A percentile compares a stretch with the other conserved stretches of the same genome.
Evolutionary conservation across 106 monocot species (phyloP).

Genomic region (Acorus calamus): DNA sequence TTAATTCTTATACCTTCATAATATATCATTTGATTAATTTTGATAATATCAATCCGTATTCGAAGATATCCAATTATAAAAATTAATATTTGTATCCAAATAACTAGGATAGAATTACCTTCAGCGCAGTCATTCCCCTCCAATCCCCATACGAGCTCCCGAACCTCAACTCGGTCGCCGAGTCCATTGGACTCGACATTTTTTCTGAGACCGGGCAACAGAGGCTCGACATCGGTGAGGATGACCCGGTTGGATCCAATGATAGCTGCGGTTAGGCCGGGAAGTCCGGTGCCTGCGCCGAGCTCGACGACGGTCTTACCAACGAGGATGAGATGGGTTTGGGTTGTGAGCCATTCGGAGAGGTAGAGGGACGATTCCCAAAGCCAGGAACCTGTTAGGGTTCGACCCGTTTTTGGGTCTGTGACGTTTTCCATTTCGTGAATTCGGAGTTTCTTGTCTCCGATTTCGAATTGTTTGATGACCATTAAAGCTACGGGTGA

Average conservation of each 20-base stretch:
- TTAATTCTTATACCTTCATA: too few species aligned
- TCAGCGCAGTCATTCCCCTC: background rate
- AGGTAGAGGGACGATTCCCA: slow-evolving; percentile 42
- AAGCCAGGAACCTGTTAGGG: slow-evolving; percentile 42
- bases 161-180: slow-evolving; percentile 20
- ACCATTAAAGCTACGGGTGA: too few species aligned
- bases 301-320: slow-evolving; percentile 34
- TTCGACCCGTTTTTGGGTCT: slow-evolving; percentile 33
- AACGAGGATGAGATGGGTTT: background rate
- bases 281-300: slow-evolving; percentile 42
- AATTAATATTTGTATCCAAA: too few species aligned
- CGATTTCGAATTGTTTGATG: background rate
- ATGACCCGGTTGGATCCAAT: slow-evolving; percentile 27
- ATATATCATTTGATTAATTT: too few species aligned
- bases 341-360: slow-evolving; percentile 21
- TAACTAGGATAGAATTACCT: too few species aligned
- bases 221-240: slow-evolving; percentile 33
- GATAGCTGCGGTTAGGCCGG: slow-evolving; percentile 24
- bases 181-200: slow-evolving; percentile 37
- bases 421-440: slow-evolving; percentile 17
- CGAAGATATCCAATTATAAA: too few species aligned
- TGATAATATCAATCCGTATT: too few species aligned
- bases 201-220: slow-evolving; percentile 20
- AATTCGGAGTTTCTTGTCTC: slow-evolving; percentile 12
- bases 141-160: slow-evolving; percentile 29